phyloP scores from a whole-genome alignment of 768 basidiomycete species.

The Phallus indusiatus region DNA sequence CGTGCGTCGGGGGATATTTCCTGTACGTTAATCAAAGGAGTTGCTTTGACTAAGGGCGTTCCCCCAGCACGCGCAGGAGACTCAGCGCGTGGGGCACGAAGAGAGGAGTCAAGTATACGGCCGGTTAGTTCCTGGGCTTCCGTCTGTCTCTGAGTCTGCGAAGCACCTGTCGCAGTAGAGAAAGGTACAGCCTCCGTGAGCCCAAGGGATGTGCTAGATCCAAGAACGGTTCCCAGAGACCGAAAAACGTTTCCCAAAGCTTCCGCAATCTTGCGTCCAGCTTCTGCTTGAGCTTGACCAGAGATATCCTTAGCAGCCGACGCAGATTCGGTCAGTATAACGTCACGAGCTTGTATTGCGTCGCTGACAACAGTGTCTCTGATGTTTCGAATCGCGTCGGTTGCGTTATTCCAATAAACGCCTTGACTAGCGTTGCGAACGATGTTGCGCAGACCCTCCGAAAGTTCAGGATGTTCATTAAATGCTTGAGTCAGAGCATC shows the following conservation, averaged over 20 bases:
- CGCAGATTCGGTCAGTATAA: conserved; percentile 22
- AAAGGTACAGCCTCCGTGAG: conserved; percentile 8
- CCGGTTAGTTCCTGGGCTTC: not conserved
- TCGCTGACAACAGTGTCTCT: conserved; percentile 18
- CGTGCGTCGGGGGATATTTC: not conserved
- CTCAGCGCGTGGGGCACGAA: conserved; percentile 6
- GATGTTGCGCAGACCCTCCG: conserved; percentile 57
- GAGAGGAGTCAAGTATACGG: not conserved
- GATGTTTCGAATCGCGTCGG: conserved; percentile 34
- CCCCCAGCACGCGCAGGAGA: too few species aligned
- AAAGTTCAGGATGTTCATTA: conserved; percentile 59
- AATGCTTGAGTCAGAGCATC: conserved; percentile 46
- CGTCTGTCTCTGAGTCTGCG: conserved; percentile 10
- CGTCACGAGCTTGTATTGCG: conserved; percentile 23
- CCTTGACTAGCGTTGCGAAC: conserved; percentile 52
- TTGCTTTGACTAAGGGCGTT: not conserved
- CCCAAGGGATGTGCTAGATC: not conserved
- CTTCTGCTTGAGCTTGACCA: conserved; percentile 51
- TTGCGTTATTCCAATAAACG: conserved; percentile 57
- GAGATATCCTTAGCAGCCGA: conserved; percentile 36
- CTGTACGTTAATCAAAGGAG: not conserved
- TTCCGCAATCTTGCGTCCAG: conserved; percentile 52
- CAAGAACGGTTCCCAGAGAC: conserved; percentile 30
- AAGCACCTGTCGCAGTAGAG: not conserved
- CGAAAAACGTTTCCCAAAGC: conserved; percentile 52